phyloP scores from a whole-genome alignment of 371 early-diverging fungal species.

The Mortierella sp. region DNA sequence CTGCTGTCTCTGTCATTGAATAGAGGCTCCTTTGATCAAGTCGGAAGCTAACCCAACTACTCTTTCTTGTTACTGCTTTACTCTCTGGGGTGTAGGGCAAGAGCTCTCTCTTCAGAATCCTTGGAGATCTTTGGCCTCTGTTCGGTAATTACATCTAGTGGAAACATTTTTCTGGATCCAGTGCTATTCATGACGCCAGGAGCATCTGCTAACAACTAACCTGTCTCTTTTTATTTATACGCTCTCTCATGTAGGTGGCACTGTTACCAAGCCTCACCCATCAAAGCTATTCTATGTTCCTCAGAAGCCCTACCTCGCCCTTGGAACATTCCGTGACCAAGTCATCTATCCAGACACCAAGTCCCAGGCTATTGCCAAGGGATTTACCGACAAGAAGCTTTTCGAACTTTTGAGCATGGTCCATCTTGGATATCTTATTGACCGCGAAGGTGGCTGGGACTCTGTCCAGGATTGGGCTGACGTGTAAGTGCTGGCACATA shows the following conservation, averaged over 20 bases:
- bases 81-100: constrained; percentile 61
- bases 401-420: constrained; percentile 75
- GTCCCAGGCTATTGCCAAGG: constrained; percentile 62
- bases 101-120: constrained; percentile 92
- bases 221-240: not conserved
- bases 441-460: constrained; percentile 89
- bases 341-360: constrained; percentile 83
- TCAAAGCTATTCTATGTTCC: constrained; percentile 93
- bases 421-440: constrained; percentile 76
- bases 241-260: constrained; percentile 64
- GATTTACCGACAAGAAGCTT: constrained; percentile 70
- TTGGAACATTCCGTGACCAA: constrained; percentile 94
- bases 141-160: constrained; percentile 60
- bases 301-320: constrained; percentile 92
- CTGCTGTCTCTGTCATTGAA: not conserved
- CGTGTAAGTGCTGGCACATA: constrained; percentile 54
- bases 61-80: not conserved
- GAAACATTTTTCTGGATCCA: not conserved
- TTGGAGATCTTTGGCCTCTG: constrained; percentile 92
- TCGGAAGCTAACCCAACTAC: not conserved
- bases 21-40: not conserved
- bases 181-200: too few relatives aligned
- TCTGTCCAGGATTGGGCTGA: constrained; percentile 87
- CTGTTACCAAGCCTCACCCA: constrained; percentile 81
- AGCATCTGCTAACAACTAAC: too few relatives aligned